Evolutionary conservation across 2,329 filamentous ascomycete genomes (phyloP).

Genomic region (Arthrinium phaeospermum): DNA sequence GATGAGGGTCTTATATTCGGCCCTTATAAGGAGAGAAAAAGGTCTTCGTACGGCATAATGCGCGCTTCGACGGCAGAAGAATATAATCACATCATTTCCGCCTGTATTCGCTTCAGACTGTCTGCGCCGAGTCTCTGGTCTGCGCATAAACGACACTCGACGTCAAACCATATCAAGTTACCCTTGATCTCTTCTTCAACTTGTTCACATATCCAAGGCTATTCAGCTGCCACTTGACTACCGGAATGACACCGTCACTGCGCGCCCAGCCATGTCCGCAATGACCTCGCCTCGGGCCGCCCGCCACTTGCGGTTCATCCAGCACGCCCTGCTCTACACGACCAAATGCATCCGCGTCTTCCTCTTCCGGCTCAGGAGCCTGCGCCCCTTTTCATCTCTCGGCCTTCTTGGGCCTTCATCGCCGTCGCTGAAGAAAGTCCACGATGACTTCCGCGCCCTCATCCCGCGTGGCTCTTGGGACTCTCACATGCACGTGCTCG

Average conservation of each 20-base stretch:
- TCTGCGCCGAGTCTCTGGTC: not conserved
- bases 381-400: not conserved
- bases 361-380: not conserved
- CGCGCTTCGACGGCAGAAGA: not conserved
- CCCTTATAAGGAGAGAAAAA: conserved; percentile 9
- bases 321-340: not conserved
- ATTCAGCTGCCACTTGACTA: not conserved
- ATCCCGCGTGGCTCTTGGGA: conserved; percentile 60
- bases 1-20: not conserved
- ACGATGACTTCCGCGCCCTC: conserved; percentile 18
- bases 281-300: not conserved
- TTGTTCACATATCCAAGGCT: too few relatives aligned
- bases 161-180: too few relatives aligned
- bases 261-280: not conserved
- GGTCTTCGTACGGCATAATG: not conserved
- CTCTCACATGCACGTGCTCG: conserved; percentile 68
- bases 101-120: not conserved
- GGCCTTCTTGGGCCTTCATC: not conserved
- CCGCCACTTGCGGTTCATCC: not conserved
- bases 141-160: not conserved
- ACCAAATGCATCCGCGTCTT: not conserved
- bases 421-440: not conserved
- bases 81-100: not conserved
- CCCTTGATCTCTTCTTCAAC: not conserved
- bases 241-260: not conserved